These are phyloP conservation scores for Aspergillus neoniger DNA, from an alignment of 2,329 filamentous ascomycete species.

Conservation along the genomic window DNA sequence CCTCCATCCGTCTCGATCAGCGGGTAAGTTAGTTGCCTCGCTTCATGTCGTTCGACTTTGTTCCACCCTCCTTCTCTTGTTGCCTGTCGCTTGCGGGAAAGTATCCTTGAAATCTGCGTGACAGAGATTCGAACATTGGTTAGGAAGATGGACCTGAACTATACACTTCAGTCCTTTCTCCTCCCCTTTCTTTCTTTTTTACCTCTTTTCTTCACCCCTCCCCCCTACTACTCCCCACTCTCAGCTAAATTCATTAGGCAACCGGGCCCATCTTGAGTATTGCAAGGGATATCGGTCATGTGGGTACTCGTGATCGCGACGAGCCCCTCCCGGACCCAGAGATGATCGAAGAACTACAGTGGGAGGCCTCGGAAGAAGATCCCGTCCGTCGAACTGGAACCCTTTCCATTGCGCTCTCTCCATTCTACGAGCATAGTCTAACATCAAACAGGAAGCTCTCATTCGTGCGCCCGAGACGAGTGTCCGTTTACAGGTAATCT, in stretches of 20 bases:
- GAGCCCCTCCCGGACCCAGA: constrained; percentile 14
- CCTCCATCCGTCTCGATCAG: constrained; percentile 29
- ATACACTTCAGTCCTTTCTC: neutral
- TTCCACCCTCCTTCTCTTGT: neutral
- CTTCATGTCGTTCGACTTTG: neutral
- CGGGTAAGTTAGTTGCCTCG: constrained; percentile 7
- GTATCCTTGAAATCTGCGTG: neutral
- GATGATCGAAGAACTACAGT: constrained; percentile 17
- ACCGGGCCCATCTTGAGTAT: constrained; percentile 32
- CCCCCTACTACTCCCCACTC: neutral
- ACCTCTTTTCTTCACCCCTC: neutral
- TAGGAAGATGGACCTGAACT: neutral
- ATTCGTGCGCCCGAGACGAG: constrained; percentile 33
- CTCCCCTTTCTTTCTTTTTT: neutral
- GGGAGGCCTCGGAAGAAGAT: constrained; percentile 33
- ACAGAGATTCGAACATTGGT: neutral
- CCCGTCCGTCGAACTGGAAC: constrained; percentile 25
- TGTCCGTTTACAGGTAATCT: constrained; percentile 58
- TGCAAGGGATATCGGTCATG: constrained; percentile 26
- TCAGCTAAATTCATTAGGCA: constrained; percentile 25
- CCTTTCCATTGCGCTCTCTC: constrained; percentile 11
- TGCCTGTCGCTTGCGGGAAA: neutral
- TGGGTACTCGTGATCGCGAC: constrained; percentile 9
- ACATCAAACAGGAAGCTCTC: constrained; percentile 44
- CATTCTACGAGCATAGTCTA: neutral